Percentiles rank a stretch among this genome's conserved stretches.
Evolutionary conservation across 148 eudicot species (phyloP).

Genomic region (Spergularia bocconei): DNA sequence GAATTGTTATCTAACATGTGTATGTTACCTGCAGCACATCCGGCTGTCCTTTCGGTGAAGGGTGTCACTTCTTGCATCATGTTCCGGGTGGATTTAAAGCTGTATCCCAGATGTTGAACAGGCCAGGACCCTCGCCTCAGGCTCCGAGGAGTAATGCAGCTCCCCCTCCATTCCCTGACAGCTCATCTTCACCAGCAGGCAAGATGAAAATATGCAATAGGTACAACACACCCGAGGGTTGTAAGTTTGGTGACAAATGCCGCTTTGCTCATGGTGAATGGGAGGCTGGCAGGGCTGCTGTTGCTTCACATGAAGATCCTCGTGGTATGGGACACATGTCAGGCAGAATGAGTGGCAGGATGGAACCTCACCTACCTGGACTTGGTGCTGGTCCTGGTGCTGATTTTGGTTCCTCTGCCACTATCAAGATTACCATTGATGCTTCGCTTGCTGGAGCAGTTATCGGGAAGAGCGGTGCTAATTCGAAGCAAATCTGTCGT

Average conservation of each 20-base stretch:
- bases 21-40: constrained; percentile 57
- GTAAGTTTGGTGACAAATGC: constrained; percentile 84
- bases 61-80: constrained; percentile 80
- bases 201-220: constrained; percentile 67
- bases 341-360: constrained; percentile 47
- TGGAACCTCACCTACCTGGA: constrained; percentile 44
- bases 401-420: constrained; percentile 69
- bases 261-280: constrained; percentile 86
- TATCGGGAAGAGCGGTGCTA: constrained; percentile 76
- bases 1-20: not conserved
- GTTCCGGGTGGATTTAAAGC: constrained; percentile 86
- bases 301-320: constrained; percentile 48
- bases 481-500: constrained; percentile 82
- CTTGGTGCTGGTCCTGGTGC: constrained; percentile 32
- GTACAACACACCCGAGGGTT: constrained; percentile 73
- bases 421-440: constrained; percentile 76
- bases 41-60: constrained; percentile 90
- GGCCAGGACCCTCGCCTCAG: constrained; percentile 40
- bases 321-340: constrained; percentile 50
- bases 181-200: constrained; percentile 47
- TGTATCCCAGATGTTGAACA: constrained; percentile 65
- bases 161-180: constrained; percentile 51
- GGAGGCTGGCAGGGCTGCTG: constrained; percentile 72
- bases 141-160: constrained; percentile 36
- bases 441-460: constrained; percentile 78